These are phyloP conservation scores for Talaromyces sp. DNA, from an alignment of 2,329 filamentous ascomycete species.

Conservation along the genomic window DNA sequence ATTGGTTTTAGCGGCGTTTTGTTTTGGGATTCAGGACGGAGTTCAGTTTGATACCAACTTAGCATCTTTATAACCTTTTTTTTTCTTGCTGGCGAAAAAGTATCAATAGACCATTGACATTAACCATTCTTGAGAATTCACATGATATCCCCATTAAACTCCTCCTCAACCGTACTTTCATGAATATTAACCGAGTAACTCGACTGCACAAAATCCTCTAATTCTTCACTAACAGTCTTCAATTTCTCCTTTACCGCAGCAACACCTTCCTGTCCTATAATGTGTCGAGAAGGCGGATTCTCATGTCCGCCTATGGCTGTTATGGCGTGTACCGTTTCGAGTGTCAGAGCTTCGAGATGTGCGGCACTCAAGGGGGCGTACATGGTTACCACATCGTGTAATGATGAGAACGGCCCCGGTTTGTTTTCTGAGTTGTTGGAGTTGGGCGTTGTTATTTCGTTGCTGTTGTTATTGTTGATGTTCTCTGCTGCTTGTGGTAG, in stretches of 20 bases:
- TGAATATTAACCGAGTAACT: constrained; percentile 73
- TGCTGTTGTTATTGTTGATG: constrained; percentile 15
- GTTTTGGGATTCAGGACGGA: background rate
- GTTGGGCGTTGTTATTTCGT: background rate
- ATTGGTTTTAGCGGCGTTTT: background rate
- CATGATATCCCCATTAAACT: constrained; percentile 26
- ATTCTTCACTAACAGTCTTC: constrained; percentile 91
- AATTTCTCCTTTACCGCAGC: constrained; percentile 90
- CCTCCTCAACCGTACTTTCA: constrained; percentile 30
- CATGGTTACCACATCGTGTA: constrained; percentile 58
- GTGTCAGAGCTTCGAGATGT: constrained; percentile 71
- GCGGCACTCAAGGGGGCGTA: constrained; percentile 71
- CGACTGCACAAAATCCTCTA: constrained; percentile 93
- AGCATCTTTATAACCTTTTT: background rate
- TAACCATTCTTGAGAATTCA: constrained; percentile 18
- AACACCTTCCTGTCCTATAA: constrained; percentile 86
- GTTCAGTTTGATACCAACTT: background rate
- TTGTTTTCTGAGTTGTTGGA: background rate
- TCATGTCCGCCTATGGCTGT: constrained; percentile 92
- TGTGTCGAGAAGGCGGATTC: constrained; percentile 90
- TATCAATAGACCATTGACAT: background rate
- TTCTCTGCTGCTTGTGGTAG: constrained; percentile 56
- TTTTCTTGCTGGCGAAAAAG: background rate
- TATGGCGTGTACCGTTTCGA: constrained; percentile 87
- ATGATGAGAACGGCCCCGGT: constrained; percentile 35